Base-by-base conservation (phyloP, 2,329 filamentous ascomycete species). In the Microdochium nivale region DNA sequence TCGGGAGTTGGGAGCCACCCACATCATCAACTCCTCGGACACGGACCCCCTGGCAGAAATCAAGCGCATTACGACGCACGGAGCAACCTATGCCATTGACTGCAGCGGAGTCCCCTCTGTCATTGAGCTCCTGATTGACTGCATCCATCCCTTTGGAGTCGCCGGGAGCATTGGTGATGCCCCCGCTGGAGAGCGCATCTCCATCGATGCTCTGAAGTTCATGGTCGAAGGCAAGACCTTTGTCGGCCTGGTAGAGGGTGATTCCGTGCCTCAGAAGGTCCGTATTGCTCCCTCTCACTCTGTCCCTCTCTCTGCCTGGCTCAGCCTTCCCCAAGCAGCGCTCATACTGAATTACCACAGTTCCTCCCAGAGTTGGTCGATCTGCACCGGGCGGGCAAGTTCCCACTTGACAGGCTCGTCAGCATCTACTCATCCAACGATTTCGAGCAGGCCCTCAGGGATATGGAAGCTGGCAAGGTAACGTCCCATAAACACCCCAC, bases 1-100 rank as follows among this genome's bases (percentile, higher is more conserved):
- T 0, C 66, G 58, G 21, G 63, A 66, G 37, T 62, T 75, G 14
- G 75, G 75, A 24, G 75, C 75, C 3, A 75, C 72, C 10, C 57
- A 69, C 25, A 62, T 58, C 0, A 55, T 75, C 47, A 69, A 72
- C 54, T 63, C 66, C 3, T 64, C 57, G 44, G 53, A 55, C 8
- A 51, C 58, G 2, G 43, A 52, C 1, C 56, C 67, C 49, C 55
- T 71, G 16, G 62, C 59, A 10, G 53, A 59, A 25, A 57, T 56
- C 0, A 49, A 72, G 9, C 56, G 60, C 44, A 56, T 61, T 14
- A 54, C 67, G 4, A 58, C 59, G 0, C 57, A 55, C 30, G 62
- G 65, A 10, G 61, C 60, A 11, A 57, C 59, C 32, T 59, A 63
- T 14, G 56, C 57, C 1, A 49, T 69, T 13, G 67, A 70, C 33